phyloP scores from a whole-genome alignment of 1,139 yeast species.

The Zygotorulaspora mrakii region DNA sequence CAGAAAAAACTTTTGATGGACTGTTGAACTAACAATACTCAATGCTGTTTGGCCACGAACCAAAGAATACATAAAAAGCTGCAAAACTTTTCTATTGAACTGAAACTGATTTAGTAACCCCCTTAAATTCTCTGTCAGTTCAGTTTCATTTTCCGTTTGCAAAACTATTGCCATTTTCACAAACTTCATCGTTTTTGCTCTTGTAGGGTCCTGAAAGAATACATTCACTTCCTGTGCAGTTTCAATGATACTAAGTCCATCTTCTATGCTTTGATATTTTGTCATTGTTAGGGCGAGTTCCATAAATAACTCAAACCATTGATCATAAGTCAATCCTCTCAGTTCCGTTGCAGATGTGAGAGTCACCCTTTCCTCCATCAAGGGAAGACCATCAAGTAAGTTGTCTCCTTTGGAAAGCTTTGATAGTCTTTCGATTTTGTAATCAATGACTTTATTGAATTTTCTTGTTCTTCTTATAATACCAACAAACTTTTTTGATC shows the following conservation, averaged over 20 bases:
- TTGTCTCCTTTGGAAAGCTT: conserved; percentile 63
- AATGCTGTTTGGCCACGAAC: conserved; percentile 54
- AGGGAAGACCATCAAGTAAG: conserved; percentile 34
- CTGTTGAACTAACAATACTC: conserved; percentile 61
- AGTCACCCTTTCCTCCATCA: conserved; percentile 41
- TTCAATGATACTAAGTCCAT: conserved; percentile 66
- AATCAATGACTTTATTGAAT: conserved; percentile 62
- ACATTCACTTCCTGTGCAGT: conserved; percentile 75
- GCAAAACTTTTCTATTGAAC: conserved; percentile 66
- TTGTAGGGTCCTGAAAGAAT: conserved; percentile 58
- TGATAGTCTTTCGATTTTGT: conserved; percentile 63
- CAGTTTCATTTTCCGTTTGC: conserved; percentile 49
- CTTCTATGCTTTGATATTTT: conserved; percentile 57
- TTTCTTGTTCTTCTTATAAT: conserved; percentile 59
- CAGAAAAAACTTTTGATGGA: conserved; percentile 83
- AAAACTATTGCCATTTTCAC: conserved; percentile 65
- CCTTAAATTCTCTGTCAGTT: conserved; percentile 56
- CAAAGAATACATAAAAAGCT: conserved; percentile 59
- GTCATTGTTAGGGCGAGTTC: conserved; percentile 68
- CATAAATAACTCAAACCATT: conserved; percentile 84
- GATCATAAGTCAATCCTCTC: conserved; percentile 70
- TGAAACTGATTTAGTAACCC: conserved; percentile 63
- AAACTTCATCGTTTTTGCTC: conserved; percentile 56
- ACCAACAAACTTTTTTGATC: conserved; percentile 65
- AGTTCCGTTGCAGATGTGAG: conserved; percentile 47